These are phyloP conservation scores for Coccomyxa subellipsoidea DNA, from an alignment of 163 green algal genomes.

Conservation along the genomic window DNA sequence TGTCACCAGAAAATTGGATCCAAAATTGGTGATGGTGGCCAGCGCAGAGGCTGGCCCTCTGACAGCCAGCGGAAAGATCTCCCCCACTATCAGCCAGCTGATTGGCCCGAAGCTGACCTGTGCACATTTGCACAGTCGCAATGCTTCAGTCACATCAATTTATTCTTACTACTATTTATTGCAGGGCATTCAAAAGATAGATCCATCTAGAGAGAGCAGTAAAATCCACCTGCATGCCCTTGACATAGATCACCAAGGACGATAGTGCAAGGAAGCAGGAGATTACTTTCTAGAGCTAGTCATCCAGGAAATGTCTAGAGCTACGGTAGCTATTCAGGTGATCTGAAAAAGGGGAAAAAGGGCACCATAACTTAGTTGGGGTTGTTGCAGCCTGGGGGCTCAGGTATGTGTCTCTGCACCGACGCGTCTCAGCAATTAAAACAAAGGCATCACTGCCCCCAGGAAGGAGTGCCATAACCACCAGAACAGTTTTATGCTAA, in stretches of 20 bases:
- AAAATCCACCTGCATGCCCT: no score
- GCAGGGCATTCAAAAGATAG: no score
- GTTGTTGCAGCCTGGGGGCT: background rate
- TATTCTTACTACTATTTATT: no score
- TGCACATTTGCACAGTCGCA: background rate
- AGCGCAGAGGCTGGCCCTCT: constrained; percentile 72
- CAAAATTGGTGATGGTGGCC: constrained; percentile 89
- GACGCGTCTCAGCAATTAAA: background rate
- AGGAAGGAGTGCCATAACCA: background rate
- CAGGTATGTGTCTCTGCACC: background rate
- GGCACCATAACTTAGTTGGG: no score
- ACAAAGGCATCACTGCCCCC: background rate
- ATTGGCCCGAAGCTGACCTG: constrained; percentile 88
- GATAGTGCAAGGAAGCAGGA: no score
- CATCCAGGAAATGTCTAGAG: no score
- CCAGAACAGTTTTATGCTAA: no score
- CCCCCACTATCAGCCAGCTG: constrained; percentile 86
- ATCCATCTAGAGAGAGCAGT: no score
- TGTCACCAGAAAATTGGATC: constrained; percentile 65
- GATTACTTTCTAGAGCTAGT: no score
- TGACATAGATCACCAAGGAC: no score
- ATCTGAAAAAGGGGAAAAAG: no score
- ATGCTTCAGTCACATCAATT: background rate
- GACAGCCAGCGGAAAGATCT: constrained; percentile 86
- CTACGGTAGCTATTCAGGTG: no score